These are phyloP conservation scores for Penicillium nordicum DNA, from an alignment of 2,329 filamentous ascomycete species.

Conservation along the genomic window DNA sequence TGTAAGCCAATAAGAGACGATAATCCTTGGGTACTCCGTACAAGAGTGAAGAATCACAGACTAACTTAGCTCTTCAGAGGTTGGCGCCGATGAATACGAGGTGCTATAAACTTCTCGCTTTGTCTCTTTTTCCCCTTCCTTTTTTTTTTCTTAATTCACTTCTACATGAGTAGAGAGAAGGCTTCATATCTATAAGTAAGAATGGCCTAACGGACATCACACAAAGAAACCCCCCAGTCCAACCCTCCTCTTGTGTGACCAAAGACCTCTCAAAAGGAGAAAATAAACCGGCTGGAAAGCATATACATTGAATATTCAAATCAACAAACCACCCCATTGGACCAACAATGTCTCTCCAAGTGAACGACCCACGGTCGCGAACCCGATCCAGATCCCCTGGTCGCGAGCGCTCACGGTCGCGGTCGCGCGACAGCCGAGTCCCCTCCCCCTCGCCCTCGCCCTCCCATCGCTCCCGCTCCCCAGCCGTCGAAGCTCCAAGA, in stretches of 20 bases:
- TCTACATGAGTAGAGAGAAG: background rate
- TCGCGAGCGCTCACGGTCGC: constrained; percentile 43
- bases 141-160: background rate
- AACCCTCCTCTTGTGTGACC: background rate
- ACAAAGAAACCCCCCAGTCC: background rate
- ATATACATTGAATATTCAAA: background rate
- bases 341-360: constrained; percentile 36
- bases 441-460: constrained; percentile 27
- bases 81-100: background rate
- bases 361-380: constrained; percentile 42
- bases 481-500: constrained; percentile 16
- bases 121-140: background rate
- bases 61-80: background rate
- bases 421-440: constrained; percentile 41
- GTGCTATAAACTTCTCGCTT: background rate
- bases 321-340: constrained; percentile 5
- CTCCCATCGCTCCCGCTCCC: constrained; percentile 26
- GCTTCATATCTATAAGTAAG: background rate
- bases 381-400: constrained; percentile 47
- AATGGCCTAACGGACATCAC: background rate
- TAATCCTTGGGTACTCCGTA: background rate
- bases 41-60: background rate
- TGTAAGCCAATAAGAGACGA: constrained; percentile 4
- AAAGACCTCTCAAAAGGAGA: background rate
- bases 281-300: background rate